Percentiles rank a stretch among this genome's conserved stretches.
Conservation (phyloP, 2,329 filamentous ascomycete species). For the Tricladium varicosporioides region DNA sequence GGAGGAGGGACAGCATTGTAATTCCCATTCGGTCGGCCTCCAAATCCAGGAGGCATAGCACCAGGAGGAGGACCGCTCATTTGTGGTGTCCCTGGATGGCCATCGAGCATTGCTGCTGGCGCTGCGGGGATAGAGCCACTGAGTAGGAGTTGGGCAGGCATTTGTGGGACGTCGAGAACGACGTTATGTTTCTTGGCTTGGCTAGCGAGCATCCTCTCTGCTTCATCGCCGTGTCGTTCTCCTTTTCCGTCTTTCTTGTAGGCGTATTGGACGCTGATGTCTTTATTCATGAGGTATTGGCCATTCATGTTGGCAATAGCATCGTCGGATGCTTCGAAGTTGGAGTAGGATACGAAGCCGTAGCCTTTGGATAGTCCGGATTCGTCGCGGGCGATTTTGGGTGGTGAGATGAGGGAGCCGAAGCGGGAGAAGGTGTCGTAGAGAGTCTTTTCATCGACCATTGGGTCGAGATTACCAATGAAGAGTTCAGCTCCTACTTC, state of each 20-base stretch:
- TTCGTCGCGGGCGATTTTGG: constrained; percentile 92
- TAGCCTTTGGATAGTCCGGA: constrained; percentile 89
- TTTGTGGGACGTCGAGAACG: constrained; percentile 59
- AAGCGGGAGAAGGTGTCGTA: constrained; percentile 96
- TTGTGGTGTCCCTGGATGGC: constrained; percentile 14
- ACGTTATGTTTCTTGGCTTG: constrained; percentile 96
- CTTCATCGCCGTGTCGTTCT: constrained; percentile 90
- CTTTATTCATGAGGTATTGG: constrained; percentile 95
- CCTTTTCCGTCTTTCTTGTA: constrained; percentile 99
- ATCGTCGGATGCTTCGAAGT: constrained; percentile 91
- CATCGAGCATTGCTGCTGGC: constrained; percentile 40
- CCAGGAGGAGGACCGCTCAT: constrained; percentile 24
- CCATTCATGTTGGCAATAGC: constrained; percentile 92
- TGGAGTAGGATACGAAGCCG: constrained; percentile 89
- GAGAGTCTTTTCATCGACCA: constrained; percentile 93
- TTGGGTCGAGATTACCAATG: constrained; percentile 88
- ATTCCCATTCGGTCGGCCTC: constrained; percentile 20
- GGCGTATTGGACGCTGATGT: constrained; percentile 94
- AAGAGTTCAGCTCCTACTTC: constrained; percentile 97
- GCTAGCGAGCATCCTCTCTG: constrained; percentile 85
- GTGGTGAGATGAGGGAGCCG: constrained; percentile 76
- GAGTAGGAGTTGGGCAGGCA: constrained; percentile 38
- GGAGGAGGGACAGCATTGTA: constrained; percentile 35
- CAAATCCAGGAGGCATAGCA: constrained; percentile 30
- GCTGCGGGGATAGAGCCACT: constrained; percentile 41